Evolutionary conservation across 139 green algal genomes (phyloP).

Genomic region (Chlorella sp.): DNA sequence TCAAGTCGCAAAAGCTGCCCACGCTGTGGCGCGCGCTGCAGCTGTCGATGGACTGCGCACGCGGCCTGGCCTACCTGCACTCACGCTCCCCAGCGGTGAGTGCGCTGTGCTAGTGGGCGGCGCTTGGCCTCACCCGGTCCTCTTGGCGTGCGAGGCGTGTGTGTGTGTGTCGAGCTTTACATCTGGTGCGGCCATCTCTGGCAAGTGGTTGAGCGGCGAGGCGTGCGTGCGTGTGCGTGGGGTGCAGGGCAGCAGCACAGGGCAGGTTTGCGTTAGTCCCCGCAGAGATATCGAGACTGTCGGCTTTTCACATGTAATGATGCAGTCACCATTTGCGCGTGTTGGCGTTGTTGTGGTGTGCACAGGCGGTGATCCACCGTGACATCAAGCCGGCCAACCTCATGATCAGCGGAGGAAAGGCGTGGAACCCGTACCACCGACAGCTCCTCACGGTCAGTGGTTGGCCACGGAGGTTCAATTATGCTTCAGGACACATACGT

Average conservation of each 20-base stretch:
- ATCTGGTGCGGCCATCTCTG: too few species aligned
- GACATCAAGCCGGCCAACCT: conserved; percentile 93
- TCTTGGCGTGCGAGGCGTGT: too few species aligned
- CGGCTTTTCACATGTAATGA: too few species aligned
- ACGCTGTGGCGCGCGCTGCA: conserved; percentile 54
- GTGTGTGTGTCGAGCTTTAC: too few species aligned
- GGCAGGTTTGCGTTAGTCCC: too few species aligned
- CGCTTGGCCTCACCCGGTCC: too few species aligned
- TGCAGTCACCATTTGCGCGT: too few species aligned
- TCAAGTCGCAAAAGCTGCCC: conserved; percentile 20
- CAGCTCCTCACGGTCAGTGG: conserved; percentile 4
- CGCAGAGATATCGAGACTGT: too few species aligned
- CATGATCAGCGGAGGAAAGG: conserved; percentile 71
- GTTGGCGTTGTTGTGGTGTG: too few species aligned
- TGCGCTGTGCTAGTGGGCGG: background rate
- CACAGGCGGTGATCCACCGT: conserved; percentile 56
- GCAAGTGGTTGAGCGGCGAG: too few species aligned
- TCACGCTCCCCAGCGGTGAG: conserved; percentile 49
- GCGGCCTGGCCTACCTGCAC: conserved; percentile 87
- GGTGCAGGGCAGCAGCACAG: too few species aligned
- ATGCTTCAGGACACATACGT: background rate
- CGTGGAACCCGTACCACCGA: conserved; percentile 19
- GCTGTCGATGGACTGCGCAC: conserved; percentile 78
- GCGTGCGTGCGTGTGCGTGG: too few species aligned
- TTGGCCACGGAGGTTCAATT: background rate